phyloP scores from a whole-genome alignment of 2,329 filamentous ascomycete species.

The Alternaria hordeiaustralica region DNA sequence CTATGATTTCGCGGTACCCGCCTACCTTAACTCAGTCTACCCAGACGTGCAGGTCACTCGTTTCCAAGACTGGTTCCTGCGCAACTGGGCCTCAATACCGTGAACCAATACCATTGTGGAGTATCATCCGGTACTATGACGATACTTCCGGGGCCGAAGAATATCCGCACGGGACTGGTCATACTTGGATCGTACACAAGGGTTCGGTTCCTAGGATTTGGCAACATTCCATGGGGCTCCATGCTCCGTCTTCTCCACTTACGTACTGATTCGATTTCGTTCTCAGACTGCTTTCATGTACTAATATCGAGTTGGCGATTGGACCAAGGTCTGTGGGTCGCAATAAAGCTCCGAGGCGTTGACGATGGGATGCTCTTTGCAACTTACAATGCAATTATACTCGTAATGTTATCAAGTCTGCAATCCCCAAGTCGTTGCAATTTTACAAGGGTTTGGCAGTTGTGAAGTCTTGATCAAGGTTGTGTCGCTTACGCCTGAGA shows the following conservation, averaged over 20 bases:
- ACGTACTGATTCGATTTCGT: not conserved
- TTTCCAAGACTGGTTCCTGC: slow-evolving; percentile 51
- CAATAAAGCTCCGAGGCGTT: not conserved
- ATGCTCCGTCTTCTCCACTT: not conserved
- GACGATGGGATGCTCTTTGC: not conserved
- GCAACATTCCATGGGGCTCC: not conserved
- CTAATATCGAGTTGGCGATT: not conserved
- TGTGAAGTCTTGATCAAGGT: not conserved
- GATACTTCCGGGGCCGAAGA: not conserved
- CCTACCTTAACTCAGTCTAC: slow-evolving; percentile 62
- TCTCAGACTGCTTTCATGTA: not conserved
- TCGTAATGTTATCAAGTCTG: not conserved
- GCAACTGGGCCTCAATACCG: slow-evolving; percentile 44
- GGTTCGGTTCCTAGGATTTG: not conserved
- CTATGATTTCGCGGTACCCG: slow-evolving; percentile 66
- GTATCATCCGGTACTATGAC: not conserved
- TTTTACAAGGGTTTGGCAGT: not conserved
- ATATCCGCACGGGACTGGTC: not conserved
- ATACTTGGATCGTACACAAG: not conserved
- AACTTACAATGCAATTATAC: not conserved
- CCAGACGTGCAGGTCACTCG: slow-evolving; percentile 45
- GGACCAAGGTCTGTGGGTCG: not conserved
- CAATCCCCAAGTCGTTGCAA: not conserved
- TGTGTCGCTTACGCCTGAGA: slow-evolving; percentile 1
- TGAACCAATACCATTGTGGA: slow-evolving; percentile 13